These are phyloP conservation scores for Didymella exigua DNA, from an alignment of 2,329 filamentous ascomycete genomes.

Conservation along the genomic window DNA sequence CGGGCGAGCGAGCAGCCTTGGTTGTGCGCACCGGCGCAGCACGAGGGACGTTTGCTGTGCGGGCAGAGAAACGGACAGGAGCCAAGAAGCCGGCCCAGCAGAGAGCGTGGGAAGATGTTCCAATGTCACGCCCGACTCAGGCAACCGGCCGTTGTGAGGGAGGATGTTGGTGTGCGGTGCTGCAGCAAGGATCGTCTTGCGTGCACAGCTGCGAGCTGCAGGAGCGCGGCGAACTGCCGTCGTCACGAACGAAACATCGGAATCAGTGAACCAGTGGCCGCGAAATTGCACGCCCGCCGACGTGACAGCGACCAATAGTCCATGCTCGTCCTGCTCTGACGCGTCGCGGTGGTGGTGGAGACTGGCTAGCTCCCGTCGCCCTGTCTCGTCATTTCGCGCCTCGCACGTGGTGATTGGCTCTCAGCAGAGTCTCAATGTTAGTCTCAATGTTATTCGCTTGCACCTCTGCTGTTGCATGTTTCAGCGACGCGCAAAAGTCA, in stretches of 20 bases:
- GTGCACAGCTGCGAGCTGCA: constrained; percentile 2
- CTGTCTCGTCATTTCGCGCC: constrained; percentile 16
- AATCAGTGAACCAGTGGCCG: neutral
- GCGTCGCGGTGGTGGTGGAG: constrained; percentile 15
- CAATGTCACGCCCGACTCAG: constrained; percentile 20
- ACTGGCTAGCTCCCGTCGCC: constrained; percentile 14
- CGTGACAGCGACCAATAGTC: neutral
- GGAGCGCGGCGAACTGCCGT: neutral
- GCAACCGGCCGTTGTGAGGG: constrained; percentile 23
- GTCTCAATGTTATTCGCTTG: too few relatives aligned
- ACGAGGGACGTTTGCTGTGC: neutral
- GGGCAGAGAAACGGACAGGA: neutral
- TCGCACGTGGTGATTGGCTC: constrained; percentile 17
- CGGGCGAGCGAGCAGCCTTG: constrained; percentile 8
- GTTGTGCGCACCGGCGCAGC: neutral
- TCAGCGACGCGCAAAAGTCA: neutral
- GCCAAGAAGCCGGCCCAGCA: neutral
- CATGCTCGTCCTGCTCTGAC: neutral
- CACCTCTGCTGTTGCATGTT: neutral
- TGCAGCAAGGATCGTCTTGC: constrained; percentile 20
- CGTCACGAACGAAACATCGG: neutral
- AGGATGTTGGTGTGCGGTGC: constrained; percentile 11
- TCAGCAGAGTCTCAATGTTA: constrained; percentile 10
- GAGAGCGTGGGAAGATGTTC: too few relatives aligned
- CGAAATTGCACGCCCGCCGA: neutral